Evolutionary conservation across 2,329 filamentous ascomycete genomes (phyloP).

Genomic region (Paecilomyces niveus): DNA sequence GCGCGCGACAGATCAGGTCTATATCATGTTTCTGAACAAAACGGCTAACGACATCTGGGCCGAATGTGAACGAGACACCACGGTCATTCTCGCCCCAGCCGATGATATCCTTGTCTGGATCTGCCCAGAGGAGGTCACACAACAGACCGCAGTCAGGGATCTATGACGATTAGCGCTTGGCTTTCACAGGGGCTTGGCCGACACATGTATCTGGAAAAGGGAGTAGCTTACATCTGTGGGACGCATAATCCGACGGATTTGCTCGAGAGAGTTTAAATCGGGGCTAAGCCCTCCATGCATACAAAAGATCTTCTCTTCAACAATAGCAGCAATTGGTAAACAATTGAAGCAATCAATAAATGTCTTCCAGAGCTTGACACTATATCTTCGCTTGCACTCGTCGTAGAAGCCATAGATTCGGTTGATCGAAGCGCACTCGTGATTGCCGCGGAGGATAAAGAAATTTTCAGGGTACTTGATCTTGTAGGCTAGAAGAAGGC

Average conservation of each 20-base stretch:
- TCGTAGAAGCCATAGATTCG: constrained; percentile 93
- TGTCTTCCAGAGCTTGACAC: constrained; percentile 92
- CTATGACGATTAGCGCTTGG: constrained; percentile 43
- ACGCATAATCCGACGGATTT: constrained; percentile 55
- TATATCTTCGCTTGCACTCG: constrained; percentile 87
- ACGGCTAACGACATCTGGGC: constrained; percentile 83
- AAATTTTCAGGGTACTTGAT: constrained; percentile 95
- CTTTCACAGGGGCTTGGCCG: background rate
- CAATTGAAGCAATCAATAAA: constrained; percentile 94
- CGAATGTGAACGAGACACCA: constrained; percentile 91
- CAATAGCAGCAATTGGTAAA: constrained; percentile 82
- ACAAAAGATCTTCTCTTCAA: constrained; percentile 92
- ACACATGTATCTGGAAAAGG: background rate
- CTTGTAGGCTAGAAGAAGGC: constrained; percentile 81
- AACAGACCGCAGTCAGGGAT: constrained; percentile 90
- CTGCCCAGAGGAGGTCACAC: constrained; percentile 89
- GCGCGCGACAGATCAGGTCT: constrained; percentile 90
- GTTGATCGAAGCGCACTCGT: constrained; percentile 88
- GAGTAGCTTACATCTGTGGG: constrained; percentile 46
- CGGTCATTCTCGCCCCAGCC: constrained; percentile 95
- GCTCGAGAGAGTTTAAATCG: constrained; percentile 88
- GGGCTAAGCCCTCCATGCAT: constrained; percentile 88
- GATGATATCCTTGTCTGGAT: constrained; percentile 93
- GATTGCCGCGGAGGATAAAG: constrained; percentile 84
- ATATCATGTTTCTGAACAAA: constrained; percentile 96